A percentile compares a stretch with the other conserved stretches of the same genome.
These are phyloP conservation scores for Phyllosticta citribraziliensis DNA, from an alignment of 2,329 filamentous ascomycete genomes.

Conservation along the genomic window DNA sequence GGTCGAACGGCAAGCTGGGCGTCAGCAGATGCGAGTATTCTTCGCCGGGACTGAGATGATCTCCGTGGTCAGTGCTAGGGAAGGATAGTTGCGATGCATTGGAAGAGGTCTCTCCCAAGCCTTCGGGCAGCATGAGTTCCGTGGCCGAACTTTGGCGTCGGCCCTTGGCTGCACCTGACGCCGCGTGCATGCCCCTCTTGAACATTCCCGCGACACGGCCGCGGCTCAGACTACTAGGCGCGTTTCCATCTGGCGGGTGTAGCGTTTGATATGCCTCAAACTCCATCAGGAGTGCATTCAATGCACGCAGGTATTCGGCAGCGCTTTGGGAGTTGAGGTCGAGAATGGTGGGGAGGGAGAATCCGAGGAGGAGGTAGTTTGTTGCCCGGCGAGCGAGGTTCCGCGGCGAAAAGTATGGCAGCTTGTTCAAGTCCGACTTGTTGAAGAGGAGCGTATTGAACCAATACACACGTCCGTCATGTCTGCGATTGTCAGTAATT, in stretches of 20 bases:
- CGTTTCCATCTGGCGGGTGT: conserved; percentile 65
- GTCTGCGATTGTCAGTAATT: conserved; percentile 41
- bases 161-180: conserved; percentile 23
- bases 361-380: conserved; percentile 84
- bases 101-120: conserved; percentile 16
- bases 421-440: conserved; percentile 64
- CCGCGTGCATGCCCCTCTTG: conserved; percentile 34
- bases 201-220: conserved; percentile 56
- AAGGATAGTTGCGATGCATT: conserved; percentile 5
- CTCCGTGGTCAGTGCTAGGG: conserved; percentile 6
- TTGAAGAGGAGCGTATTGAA: conserved; percentile 95
- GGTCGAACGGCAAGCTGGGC: conserved; percentile 88
- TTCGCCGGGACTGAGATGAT: conserved; percentile 48
- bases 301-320: conserved; percentile 74
- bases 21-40: conserved; percentile 84
- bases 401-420: conserved; percentile 76
- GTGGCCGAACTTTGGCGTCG: conserved; percentile 51
- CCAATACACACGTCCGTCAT: conserved; percentile 93
- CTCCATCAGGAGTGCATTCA: conserved; percentile 77
- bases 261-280: conserved; percentile 90
- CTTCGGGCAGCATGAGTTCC: conserved; percentile 41
- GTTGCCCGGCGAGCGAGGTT: conserved; percentile 84
- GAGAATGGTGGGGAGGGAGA: conserved; percentile 80
- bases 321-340: conserved; percentile 75
- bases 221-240: conserved; percentile 60